Conservation (phyloP, 495 filamentous ascomycete species). For the Lophiostoma macrostomum region DNA sequence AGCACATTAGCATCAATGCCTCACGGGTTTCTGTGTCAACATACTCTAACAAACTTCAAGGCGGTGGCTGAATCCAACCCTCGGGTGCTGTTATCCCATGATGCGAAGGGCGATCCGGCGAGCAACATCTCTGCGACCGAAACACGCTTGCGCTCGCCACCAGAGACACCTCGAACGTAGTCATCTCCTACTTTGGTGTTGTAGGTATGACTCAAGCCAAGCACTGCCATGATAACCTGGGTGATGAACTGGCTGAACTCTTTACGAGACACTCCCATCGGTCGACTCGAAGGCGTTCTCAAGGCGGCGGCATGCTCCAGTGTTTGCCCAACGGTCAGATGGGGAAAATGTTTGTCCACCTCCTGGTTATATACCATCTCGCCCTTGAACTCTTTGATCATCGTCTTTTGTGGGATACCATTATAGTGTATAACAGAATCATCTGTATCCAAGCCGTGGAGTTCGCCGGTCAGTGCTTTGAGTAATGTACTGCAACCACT, state of each 20-base stretch:
- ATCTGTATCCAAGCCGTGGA: conserved; percentile 16
- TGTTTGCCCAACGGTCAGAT: conserved; percentile 38
- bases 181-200: conserved; percentile 44
- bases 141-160: conserved; percentile 42
- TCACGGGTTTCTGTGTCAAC: too few species aligned
- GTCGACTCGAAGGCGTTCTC: conserved; percentile 41
- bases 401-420: conserved; percentile 22
- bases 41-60: too few species aligned
- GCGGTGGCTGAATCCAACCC: conserved; percentile 42
- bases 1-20: too few species aligned
- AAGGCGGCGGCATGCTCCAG: conserved; percentile 39
- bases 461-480: conserved; percentile 20
- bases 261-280: conserved; percentile 20
- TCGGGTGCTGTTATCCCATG: conserved; percentile 43
- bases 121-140: conserved; percentile 39
- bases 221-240: conserved; percentile 39
- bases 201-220: conserved; percentile 39
- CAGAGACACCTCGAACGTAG: conserved; percentile 39
- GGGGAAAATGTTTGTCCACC: conserved; percentile 42
- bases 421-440: conserved; percentile 26
- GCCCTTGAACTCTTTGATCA: conserved; percentile 40
- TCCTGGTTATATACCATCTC: conserved; percentile 37
- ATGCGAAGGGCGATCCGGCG: conserved; percentile 41
- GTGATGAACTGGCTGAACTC: conserved; percentile 32
- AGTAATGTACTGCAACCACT: conserved; percentile 47